Conservation (phyloP, 2,329 filamentous ascomycete species). For the Fusarium humuli region DNA sequence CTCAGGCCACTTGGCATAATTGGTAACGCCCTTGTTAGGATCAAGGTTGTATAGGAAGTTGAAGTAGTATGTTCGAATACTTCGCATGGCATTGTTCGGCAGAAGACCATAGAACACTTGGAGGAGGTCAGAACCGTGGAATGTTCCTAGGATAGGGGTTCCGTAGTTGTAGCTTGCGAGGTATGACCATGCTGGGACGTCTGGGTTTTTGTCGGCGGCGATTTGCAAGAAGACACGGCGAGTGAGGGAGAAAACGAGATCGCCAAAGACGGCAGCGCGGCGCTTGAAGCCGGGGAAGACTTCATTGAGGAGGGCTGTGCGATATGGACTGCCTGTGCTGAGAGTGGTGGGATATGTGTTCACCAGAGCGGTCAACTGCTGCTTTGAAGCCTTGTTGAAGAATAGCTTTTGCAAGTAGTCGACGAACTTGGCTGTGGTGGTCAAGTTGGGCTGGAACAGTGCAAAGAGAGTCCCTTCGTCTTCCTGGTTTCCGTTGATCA, state of each 20-base stretch:
- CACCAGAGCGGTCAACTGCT: conserved; percentile 67
- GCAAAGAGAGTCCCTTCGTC: conserved; percentile 83
- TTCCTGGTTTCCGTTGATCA: conserved; percentile 78
- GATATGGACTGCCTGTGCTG: conserved; percentile 75
- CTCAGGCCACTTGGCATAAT: conserved; percentile 56
- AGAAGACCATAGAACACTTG: conserved; percentile 75
- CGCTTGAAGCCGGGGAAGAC: conserved; percentile 83
- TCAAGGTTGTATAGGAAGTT: conserved; percentile 78
- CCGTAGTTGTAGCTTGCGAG: conserved; percentile 78
- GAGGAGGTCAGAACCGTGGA: conserved; percentile 77
- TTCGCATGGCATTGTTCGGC: conserved; percentile 69
- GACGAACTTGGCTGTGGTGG: conserved; percentile 67
- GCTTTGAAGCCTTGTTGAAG: conserved; percentile 67
- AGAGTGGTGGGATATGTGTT: conserved; percentile 69
- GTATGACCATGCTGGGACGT: conserved; percentile 80
- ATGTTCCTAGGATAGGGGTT: conserved; percentile 78
- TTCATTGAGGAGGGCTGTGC: conserved; percentile 75
- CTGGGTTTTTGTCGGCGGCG: conserved; percentile 60
- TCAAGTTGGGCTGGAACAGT: conserved; percentile 76
- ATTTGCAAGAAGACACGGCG: conserved; percentile 71
- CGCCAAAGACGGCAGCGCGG: conserved; percentile 79
- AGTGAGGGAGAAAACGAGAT: conserved; percentile 78
- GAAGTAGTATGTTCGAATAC: conserved; percentile 76
- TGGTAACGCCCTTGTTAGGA: conserved; percentile 68
- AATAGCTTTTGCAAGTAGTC: conserved; percentile 70